Conservation (phyloP, 495 filamentous ascomycete genomes). For the Penicillium argentinense region DNA sequence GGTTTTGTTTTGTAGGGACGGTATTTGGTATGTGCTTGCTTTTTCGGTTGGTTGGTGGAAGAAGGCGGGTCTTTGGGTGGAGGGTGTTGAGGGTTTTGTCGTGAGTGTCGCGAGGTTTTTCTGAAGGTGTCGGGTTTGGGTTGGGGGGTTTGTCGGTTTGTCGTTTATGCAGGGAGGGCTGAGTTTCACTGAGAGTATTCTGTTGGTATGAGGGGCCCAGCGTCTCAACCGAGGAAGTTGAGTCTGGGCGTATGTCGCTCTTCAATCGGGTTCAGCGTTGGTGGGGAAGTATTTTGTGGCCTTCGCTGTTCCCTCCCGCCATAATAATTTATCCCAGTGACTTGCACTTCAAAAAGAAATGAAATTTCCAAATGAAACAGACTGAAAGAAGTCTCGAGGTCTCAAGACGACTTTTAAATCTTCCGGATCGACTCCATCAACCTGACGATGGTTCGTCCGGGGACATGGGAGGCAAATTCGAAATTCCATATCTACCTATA, state of each 20-base stretch:
- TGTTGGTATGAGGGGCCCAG: background rate
- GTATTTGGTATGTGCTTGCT: slow-evolving; percentile 4
- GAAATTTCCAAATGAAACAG: too few species aligned
- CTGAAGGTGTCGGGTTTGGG: too few species aligned
- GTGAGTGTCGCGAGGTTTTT: too few species aligned
- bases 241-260: background rate
- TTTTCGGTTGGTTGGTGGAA: slow-evolving; percentile 13
- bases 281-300: background rate
- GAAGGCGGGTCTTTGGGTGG: background rate
- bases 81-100: background rate
- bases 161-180: background rate
- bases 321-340: background rate
- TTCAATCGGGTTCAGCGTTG: background rate
- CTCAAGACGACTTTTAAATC: too few species aligned
- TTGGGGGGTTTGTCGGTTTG: too few species aligned
- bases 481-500: too few species aligned
- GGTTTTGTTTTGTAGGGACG: background rate
- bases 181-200: background rate
- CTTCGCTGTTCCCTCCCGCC: background rate
- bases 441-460: too few species aligned
- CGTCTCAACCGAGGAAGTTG: background rate
- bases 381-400: too few species aligned
- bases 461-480: too few species aligned
- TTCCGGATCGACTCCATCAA: too few species aligned
- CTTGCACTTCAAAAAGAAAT: too few species aligned